These are phyloP conservation scores for Butyriboletus loyo DNA, from an alignment of 768 basidiomycete genomes.

Conservation along the genomic window DNA sequence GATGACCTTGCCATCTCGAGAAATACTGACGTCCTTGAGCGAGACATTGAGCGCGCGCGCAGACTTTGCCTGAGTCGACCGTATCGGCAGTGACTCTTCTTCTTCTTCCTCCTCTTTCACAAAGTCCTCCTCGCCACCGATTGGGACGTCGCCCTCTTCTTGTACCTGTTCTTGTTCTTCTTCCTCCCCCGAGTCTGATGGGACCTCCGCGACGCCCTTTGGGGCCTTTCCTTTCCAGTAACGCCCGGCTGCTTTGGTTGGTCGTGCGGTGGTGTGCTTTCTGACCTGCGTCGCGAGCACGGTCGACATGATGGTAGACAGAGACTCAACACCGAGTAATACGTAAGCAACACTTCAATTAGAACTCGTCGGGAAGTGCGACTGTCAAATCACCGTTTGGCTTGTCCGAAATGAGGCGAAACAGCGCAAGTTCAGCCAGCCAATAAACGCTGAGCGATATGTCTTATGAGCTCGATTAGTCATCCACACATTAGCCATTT, in stretches of 20 bases:
- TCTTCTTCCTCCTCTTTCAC: constrained; percentile 46
- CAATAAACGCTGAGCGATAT: constrained; percentile 9
- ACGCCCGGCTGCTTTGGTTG: constrained; percentile 74
- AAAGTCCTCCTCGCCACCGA: constrained; percentile 57
- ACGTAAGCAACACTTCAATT: no score
- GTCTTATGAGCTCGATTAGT: constrained; percentile 13
- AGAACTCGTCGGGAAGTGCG: no score
- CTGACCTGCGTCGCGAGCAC: constrained; percentile 38
- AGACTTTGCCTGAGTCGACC: constrained; percentile 32
- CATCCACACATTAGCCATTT: no score
- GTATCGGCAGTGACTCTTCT: constrained; percentile 41
- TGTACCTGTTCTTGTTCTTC: constrained; percentile 44
- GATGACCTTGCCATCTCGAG: constrained; percentile 74
- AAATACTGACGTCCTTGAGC: constrained; percentile 77
- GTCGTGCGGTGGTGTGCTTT: constrained; percentile 76
- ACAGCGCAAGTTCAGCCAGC: neutral
- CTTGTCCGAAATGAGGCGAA: neutral
- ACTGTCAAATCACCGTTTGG: no score
- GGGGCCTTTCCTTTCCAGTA: constrained; percentile 92
- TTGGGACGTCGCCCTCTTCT: constrained; percentile 56
- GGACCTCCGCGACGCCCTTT: constrained; percentile 58
- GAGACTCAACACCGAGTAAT: neutral
- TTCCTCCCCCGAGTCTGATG: constrained; percentile 66
- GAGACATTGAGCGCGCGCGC: constrained; percentile 66
- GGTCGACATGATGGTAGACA: constrained; percentile 31